Percentiles rank a stretch among this genome's conserved stretches.
phyloP scores from a whole-genome alignment of 2,329 filamentous ascomycete species.

The Pseudogymnoascus pannorum region DNA sequence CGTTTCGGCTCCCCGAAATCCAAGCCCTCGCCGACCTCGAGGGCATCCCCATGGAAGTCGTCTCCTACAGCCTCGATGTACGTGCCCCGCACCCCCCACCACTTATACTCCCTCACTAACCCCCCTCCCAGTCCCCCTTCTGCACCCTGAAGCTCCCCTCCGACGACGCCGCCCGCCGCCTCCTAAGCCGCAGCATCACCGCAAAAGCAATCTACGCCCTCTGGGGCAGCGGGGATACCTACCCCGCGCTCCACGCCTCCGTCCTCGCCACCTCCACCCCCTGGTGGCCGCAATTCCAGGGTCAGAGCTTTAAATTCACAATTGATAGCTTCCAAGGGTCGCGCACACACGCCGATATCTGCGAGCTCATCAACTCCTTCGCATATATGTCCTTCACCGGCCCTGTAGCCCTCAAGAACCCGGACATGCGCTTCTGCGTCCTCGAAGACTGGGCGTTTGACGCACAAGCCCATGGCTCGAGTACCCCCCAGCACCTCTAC shows the following conservation, averaged over 20 bases:
- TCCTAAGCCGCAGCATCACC: constrained; percentile 73
- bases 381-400: constrained; percentile 71
- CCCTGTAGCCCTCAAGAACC: constrained; percentile 65
- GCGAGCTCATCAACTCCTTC: constrained; percentile 76
- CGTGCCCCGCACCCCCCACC: constrained; percentile 27
- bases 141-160: constrained; percentile 67
- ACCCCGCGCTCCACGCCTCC: constrained; percentile 60
- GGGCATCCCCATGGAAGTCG: constrained; percentile 59
- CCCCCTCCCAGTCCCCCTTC: constrained; percentile 64
- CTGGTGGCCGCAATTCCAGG: constrained; percentile 60
- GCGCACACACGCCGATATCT: constrained; percentile 54
- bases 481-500: constrained; percentile 55
- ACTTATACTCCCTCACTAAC: constrained; percentile 11
- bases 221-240: constrained; percentile 67
- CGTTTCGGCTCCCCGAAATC: constrained; percentile 81
- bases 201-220: constrained; percentile 80
- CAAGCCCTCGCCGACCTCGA: constrained; percentile 68
- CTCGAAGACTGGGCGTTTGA: constrained; percentile 71
- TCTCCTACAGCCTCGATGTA: constrained; percentile 71
- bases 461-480: constrained; percentile 39
- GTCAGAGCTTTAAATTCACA: constrained; percentile 70
- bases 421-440: constrained; percentile 69
- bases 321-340: constrained; percentile 77
- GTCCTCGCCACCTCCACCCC: constrained; percentile 51
- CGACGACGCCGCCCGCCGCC: constrained; percentile 52